Conservation (phyloP, 495 filamentous ascomycete genomes). For the Staphylotrichum longicolle region DNA sequence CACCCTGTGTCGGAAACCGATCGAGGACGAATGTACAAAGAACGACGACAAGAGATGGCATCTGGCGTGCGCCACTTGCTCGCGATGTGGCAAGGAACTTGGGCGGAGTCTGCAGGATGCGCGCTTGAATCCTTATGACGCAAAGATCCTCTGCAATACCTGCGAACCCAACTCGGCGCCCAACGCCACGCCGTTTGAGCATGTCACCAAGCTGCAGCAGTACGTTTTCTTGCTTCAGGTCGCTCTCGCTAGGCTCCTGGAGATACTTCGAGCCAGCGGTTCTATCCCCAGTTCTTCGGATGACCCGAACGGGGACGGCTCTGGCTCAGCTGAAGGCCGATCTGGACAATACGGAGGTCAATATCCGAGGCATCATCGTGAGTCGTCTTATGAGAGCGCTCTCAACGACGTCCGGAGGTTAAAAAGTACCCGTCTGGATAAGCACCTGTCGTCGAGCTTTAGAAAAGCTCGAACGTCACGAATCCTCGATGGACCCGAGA, state of each 20-base stretch:
- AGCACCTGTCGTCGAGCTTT: slow-evolving; percentile 85
- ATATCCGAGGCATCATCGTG: slow-evolving; percentile 55
- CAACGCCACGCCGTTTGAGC: slow-evolving; percentile 48
- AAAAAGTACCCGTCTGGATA: slow-evolving; percentile 89
- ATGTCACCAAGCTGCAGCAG: slow-evolving; percentile 80
- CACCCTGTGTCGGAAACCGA: slow-evolving; percentile 71
- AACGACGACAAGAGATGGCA: slow-evolving; percentile 78
- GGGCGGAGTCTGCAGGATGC: slow-evolving; percentile 61
- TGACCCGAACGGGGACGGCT: slow-evolving; percentile 66
- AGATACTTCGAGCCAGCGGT: slow-evolving; percentile 78
- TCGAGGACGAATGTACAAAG: slow-evolving; percentile 88
- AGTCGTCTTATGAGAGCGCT: slow-evolving; percentile 88
- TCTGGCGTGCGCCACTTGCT: slow-evolving; percentile 71
- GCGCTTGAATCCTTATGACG: slow-evolving; percentile 61
- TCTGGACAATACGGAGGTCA: slow-evolving; percentile 72
- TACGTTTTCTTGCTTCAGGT: slow-evolving; percentile 91
- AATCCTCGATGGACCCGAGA: slow-evolving; percentile 90
- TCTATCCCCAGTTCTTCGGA: slow-evolving; percentile 75
- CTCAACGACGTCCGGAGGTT: slow-evolving; percentile 91
- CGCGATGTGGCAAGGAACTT: slow-evolving; percentile 70
- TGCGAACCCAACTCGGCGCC: slow-evolving; percentile 50
- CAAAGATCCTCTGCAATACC: slow-evolving; percentile 63
- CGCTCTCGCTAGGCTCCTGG: slow-evolving; percentile 83
- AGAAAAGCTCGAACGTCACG: slow-evolving; percentile 86
- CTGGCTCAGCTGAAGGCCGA: slow-evolving; percentile 67